Evolutionary conservation across 768 basidiomycete species (phyloP).

Genomic region (Suillus paluster): DNA sequence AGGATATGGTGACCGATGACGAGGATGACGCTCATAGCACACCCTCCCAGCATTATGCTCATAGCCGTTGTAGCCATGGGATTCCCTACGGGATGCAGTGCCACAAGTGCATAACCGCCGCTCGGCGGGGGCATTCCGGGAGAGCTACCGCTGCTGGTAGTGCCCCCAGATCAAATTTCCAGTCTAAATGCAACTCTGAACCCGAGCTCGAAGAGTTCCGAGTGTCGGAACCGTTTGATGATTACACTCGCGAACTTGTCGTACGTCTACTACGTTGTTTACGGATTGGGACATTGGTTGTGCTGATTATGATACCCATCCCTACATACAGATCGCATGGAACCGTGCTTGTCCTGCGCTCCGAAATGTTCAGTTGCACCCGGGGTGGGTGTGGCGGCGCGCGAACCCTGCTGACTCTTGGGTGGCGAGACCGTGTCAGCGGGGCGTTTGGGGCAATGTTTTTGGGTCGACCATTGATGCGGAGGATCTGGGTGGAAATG

Average conservation of each 20-base stretch:
- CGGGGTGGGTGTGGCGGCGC: slow-evolving; percentile 45
- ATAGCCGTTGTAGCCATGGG: background rate
- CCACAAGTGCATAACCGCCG: background rate
- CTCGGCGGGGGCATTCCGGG: background rate
- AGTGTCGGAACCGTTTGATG: background rate
- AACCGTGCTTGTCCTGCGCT: slow-evolving; percentile 43
- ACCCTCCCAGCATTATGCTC: background rate
- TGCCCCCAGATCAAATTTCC: background rate
- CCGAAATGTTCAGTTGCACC: slow-evolving; percentile 46
- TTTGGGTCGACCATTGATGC: background rate
- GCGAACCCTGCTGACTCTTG: slow-evolving; percentile 8
- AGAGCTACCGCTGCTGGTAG: too few relatives aligned
- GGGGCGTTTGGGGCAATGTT: background rate
- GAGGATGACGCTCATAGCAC: background rate
- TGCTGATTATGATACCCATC: background rate
- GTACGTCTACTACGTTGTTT: background rate
- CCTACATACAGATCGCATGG: slow-evolving; percentile 43
- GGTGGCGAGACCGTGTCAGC: background rate
- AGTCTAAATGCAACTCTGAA: background rate
- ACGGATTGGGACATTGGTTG: background rate
- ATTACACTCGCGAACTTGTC: slow-evolving; percentile 3
- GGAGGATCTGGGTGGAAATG: too few relatives aligned
- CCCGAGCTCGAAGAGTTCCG: background rate
- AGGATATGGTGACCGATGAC: slow-evolving; percentile 5
- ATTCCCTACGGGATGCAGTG: background rate